Evolutionary conservation across 2,329 filamentous ascomycete species (phyloP).

Genomic region (Botrytis aclada): DNA sequence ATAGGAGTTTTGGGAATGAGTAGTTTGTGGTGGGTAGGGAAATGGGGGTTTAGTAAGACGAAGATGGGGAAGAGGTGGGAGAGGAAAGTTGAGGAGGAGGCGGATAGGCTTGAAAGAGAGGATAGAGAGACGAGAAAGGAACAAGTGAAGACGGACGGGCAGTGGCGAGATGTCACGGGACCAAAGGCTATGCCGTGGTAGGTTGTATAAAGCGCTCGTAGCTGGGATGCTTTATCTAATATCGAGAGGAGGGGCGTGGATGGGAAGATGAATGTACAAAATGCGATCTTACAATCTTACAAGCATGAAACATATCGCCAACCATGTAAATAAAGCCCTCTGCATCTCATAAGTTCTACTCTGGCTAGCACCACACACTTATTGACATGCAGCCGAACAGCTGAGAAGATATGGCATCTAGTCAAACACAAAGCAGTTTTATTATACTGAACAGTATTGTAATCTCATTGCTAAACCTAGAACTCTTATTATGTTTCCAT

Average conservation of each 20-base stretch:
- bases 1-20: constrained; percentile 33
- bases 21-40: constrained; percentile 33
- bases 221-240: neutral
- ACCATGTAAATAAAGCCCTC: neutral
- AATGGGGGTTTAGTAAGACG: constrained; percentile 37
- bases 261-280: neutral
- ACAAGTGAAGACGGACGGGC: constrained; percentile 32
- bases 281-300: neutral
- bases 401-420: neutral
- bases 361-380: neutral
- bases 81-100: constrained; percentile 29
- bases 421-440: neutral
- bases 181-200: constrained; percentile 36
- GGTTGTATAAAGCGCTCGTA: too few species aligned
- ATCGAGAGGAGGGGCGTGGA: neutral
- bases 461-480: neutral
- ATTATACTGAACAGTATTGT: neutral
- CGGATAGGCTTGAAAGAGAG: constrained; percentile 11
- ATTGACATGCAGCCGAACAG: neutral
- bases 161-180: constrained; percentile 36
- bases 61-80: constrained; percentile 22
- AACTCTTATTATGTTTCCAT: neutral
- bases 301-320: neutral
- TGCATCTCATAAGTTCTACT: neutral
- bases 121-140: constrained; percentile 25